Base-by-base conservation (phyloP, 805 yeast species). In the Wickerhamomyces subpelliculosus region DNA sequence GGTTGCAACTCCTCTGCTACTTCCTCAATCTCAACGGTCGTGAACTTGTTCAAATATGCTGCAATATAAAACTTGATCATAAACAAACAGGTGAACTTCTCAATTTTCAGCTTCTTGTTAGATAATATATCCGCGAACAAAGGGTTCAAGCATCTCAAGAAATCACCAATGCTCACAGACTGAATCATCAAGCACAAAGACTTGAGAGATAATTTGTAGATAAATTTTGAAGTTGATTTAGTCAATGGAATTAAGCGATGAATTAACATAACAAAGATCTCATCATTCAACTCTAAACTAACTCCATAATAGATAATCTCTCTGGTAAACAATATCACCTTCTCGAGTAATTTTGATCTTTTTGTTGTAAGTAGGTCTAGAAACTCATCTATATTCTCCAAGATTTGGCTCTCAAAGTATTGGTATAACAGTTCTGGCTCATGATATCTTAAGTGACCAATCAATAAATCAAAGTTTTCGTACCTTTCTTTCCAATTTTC, bases 151-250 rank as follows among this genome's bases (percentile, higher is more conserved):
- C 40, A 39, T 8, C 20, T 16, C 3, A 46, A 35, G 24, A 54
- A 49, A 28, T 48, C 46, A 10, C 24, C 34, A 3, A 45, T 28
- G 1, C 49, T 40, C 7, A 54, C 36, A 4, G 57, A 39, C 26
- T 46, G 49, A 9, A 47, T 34, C 51, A 54, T 54, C 18, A 52
- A 34, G 21, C 59, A 52, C 14, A 53, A 38, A 4, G 58, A 49
- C 30, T 53, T 53, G 5, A 28, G 27, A 2, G 51, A 33, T 25
- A 49, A 27, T 6, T 37, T 43, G 11, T 36, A 31, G 1, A 49
- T 43, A 20, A 46, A 38, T 14, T 33, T 38, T 2, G 43, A 34
- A 3, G 49, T 33, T 5, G 46, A 32, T 23, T 46, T 42, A 2
- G 55, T 51, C 29, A 52, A 42, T 7, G 55, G 50, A 0, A 54